These are phyloP conservation scores for Hymenoscyphus albidus DNA, from an alignment of 2,329 filamentous ascomycete genomes.

Conservation along the genomic window DNA sequence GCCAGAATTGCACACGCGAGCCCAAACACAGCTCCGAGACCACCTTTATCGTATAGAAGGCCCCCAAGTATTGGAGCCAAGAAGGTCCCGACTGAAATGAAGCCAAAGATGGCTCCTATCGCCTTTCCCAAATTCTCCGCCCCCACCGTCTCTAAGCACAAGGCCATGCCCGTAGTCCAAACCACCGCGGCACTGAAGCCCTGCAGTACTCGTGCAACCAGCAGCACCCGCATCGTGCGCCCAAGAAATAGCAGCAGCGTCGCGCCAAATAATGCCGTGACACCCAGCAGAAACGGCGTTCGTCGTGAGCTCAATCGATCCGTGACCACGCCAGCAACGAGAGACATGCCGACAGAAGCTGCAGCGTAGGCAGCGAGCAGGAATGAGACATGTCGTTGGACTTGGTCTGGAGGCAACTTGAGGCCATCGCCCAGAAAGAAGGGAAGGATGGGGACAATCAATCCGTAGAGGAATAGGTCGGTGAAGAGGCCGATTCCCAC, in stretches of 20 bases:
- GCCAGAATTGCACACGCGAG: not conserved
- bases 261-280: not conserved
- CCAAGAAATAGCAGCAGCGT: not conserved
- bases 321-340: not conserved
- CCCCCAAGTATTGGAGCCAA: constrained; percentile 41
- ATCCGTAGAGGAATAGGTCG: constrained; percentile 56
- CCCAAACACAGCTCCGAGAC: not conserved
- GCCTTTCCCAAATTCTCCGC: not conserved
- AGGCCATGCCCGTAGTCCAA: not conserved
- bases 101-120: constrained; percentile 21
- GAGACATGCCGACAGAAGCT: not conserved
- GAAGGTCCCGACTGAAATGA: constrained; percentile 53
- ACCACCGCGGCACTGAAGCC: not conserved
- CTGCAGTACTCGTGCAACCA: not conserved
- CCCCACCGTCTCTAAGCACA: not conserved
- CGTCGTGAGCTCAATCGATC: not conserved
- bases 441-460: constrained; percentile 55
- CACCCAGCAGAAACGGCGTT: not conserved
- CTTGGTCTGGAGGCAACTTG: not conserved
- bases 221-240: not conserved
- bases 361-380: not conserved
- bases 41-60: not conserved
- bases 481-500: constrained; percentile 53
- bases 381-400: not conserved
- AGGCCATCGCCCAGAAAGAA: constrained; percentile 46